These are phyloP conservation scores for Hordeum marinum DNA, from an alignment of 176 grass and related monocot genomes.

Conservation along the genomic window DNA sequence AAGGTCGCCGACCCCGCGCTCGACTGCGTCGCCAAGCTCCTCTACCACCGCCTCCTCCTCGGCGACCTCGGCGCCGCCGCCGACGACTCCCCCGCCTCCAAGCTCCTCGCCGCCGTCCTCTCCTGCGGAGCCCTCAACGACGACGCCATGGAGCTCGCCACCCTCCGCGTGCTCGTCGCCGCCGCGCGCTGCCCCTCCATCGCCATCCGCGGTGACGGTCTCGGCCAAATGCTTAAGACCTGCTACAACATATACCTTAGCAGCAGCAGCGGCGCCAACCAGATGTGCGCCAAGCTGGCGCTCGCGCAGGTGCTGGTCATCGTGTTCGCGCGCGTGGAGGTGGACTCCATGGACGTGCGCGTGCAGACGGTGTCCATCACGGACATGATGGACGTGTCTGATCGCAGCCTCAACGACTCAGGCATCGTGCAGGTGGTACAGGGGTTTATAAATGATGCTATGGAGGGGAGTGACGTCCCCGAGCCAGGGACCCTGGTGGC, in stretches of 20 bases:
- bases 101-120: constrained; percentile 52
- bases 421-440: constrained; percentile 73
- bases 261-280: constrained; percentile 71
- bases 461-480: constrained; percentile 50
- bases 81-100: constrained; percentile 31
- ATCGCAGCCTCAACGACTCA: constrained; percentile 83
- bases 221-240: constrained; percentile 69
- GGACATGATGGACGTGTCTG: constrained; percentile 90
- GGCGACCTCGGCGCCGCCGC: constrained; percentile 54
- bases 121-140: constrained; percentile 46
- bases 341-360: constrained; percentile 44
- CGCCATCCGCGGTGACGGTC: constrained; percentile 66
- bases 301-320: constrained; percentile 82
- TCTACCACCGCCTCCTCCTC: constrained; percentile 61
- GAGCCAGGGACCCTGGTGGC: constrained; percentile 25
- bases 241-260: constrained; percentile 94
- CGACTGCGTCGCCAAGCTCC: constrained; percentile 71
- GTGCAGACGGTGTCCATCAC: constrained; percentile 59
- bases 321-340: constrained; percentile 69
- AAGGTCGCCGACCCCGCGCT: constrained; percentile 80
- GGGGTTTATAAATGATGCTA: constrained; percentile 84
- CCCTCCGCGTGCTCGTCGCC: constrained; percentile 66
- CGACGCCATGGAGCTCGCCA: constrained; percentile 65
- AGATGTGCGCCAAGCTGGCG: constrained; percentile 83
- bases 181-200: constrained; percentile 60